phyloP scores from a whole-genome alignment of 495 filamentous ascomycete genomes.

The Tuber borchii region DNA sequence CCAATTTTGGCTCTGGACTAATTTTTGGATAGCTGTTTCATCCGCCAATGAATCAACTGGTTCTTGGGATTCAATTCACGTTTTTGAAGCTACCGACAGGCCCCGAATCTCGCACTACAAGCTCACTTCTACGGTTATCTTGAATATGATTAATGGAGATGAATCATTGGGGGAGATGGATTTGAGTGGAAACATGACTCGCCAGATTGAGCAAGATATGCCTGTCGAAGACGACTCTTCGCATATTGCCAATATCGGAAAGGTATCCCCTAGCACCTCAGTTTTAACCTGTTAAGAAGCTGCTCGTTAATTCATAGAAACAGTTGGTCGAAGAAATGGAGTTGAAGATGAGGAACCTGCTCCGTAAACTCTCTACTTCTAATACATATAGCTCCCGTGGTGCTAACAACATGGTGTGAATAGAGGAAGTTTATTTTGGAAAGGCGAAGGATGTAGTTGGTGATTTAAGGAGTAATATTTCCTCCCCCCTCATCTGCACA shows the following conservation, averaged over 20 bases:
- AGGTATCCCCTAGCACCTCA: constrained; percentile 17
- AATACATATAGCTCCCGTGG: constrained; percentile 14
- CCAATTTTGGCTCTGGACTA: constrained; percentile 8
- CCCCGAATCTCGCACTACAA: constrained; percentile 91
- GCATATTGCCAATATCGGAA: constrained; percentile 91
- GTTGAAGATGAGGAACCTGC: constrained; percentile 95
- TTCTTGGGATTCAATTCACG: constrained; percentile 97
- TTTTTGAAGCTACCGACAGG: constrained; percentile 91
- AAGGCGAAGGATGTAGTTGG: constrained; percentile 99
- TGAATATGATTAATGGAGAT: constrained; percentile 68
- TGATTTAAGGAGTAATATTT: constrained; percentile 72
- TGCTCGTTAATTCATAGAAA: constrained; percentile 36
- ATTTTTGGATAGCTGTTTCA: constrained; percentile 49
- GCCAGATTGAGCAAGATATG: constrained; percentile 86
- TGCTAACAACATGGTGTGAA: constrained; percentile 38
- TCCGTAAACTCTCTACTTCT: constrained; percentile 47
- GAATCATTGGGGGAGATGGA: constrained; percentile 80
- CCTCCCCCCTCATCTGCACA: neutral
- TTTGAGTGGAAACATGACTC: constrained; percentile 93
- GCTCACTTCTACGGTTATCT: constrained; percentile 91
- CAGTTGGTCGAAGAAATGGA: constrained; percentile 97
- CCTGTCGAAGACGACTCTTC: constrained; percentile 82
- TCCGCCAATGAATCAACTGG: constrained; percentile 67
- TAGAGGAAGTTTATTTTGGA: constrained; percentile 94
- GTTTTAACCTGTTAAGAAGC: neutral